These are phyloP conservation scores for Suillus clintonianus DNA, from an alignment of 768 basidiomycete genomes.

Conservation along the genomic window DNA sequence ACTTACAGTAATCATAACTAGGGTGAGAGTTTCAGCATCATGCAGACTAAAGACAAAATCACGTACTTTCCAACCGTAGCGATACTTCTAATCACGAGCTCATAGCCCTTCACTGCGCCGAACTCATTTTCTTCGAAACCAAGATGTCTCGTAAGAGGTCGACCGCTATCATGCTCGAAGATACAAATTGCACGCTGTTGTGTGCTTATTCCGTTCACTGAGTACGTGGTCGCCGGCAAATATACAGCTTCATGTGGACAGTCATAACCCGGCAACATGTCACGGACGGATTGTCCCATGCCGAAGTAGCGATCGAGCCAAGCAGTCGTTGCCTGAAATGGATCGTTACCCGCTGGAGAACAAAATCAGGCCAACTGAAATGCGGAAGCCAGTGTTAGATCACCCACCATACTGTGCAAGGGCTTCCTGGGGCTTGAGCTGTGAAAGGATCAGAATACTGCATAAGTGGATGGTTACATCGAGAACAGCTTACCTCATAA, in stretches of 20 bases:
- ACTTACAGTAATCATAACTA: conserved; percentile 59
- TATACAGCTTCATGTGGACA: conserved; percentile 63
- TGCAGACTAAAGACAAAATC: not conserved
- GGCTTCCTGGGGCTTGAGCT: conserved; percentile 65
- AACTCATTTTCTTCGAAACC: conserved; percentile 57
- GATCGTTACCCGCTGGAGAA: conserved; percentile 55
- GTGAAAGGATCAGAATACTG: not conserved
- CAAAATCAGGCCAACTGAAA: not conserved
- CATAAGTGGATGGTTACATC: not conserved
- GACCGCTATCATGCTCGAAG: conserved; percentile 61
- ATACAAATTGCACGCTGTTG: conserved; percentile 61
- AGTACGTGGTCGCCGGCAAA: conserved; percentile 58
- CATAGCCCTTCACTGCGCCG: conserved; percentile 62
- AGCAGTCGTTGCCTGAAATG: conserved; percentile 59
- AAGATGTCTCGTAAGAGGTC: conserved; percentile 58
- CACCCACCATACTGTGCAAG: conserved; percentile 55
- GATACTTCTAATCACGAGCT: conserved; percentile 56
- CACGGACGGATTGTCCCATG: conserved; percentile 58
- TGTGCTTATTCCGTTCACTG: conserved; percentile 42
- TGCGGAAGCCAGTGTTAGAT: not conserved
- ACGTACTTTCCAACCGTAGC: conserved; percentile 67
- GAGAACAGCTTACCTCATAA: conserved; percentile 46
- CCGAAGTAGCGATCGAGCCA: conserved; percentile 68
- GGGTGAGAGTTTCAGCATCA: conserved; percentile 5
- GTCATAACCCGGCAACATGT: conserved; percentile 67